A percentile compares a stretch with the other conserved stretches of the same genome.
Conservation (phyloP, 192 early-diverging fungal species). For the Obelidium mucronatum region DNA sequence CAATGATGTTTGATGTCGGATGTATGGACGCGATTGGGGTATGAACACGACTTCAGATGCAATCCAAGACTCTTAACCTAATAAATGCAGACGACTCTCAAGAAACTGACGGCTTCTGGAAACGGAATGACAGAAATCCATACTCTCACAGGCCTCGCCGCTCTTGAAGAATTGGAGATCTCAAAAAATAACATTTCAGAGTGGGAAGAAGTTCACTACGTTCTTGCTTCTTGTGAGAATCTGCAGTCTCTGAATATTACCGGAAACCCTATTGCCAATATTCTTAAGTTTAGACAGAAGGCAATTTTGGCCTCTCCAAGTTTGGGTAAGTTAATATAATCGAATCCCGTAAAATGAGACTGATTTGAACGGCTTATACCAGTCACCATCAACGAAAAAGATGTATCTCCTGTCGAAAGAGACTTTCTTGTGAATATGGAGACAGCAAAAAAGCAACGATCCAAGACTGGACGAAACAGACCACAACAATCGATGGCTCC, state of each 20-base stretch:
- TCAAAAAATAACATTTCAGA: constrained; percentile 43
- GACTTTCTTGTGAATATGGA: constrained; percentile 50
- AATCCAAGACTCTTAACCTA: neutral
- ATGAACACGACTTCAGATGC: constrained; percentile 25
- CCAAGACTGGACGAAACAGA: constrained; percentile 14
- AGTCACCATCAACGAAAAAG: constrained; percentile 55
- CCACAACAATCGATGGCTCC: neutral
- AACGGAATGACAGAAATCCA: constrained; percentile 42
- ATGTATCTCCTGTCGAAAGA: constrained; percentile 49
- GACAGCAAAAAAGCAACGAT: constrained; percentile 14
- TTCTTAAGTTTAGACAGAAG: constrained; percentile 51
- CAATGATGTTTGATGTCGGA: constrained; percentile 46
- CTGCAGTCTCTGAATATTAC: constrained; percentile 35
- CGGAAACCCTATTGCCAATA: constrained; percentile 38
- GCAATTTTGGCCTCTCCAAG: constrained; percentile 41
- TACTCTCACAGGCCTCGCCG: constrained; percentile 26
- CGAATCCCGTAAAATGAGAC: no score
- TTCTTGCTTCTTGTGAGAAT: constrained; percentile 30
- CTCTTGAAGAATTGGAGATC: constrained; percentile 49
- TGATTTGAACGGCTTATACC: no score
- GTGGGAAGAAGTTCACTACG: constrained; percentile 42
- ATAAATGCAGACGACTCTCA: constrained; percentile 19
- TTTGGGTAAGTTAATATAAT: no score
- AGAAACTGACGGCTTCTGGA: constrained; percentile 32
- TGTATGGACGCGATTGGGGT: constrained; percentile 47